Evolutionary conservation across 345 rosid species (phyloP).

Genomic region (Odontarrhena argentea): DNA sequence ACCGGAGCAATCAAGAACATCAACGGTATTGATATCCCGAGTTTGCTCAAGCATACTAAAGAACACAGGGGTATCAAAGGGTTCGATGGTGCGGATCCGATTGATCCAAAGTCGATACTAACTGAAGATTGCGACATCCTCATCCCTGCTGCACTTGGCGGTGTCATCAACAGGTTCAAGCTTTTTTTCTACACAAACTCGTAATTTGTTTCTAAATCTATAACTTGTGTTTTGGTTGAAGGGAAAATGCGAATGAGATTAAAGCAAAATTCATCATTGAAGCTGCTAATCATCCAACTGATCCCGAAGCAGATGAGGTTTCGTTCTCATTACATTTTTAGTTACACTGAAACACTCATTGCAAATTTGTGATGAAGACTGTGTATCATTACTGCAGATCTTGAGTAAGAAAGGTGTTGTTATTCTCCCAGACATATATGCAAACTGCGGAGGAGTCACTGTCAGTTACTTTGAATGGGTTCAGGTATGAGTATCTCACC

Average conservation of each 20-base stretch:
- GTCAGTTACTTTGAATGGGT: constrained; percentile 99
- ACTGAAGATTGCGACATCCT: constrained; percentile 89
- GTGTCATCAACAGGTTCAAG: constrained; percentile 83
- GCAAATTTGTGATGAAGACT: constrained; percentile 19
- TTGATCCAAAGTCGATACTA: constrained; percentile 64
- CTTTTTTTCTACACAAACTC: constrained; percentile 19
- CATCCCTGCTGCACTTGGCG: constrained; percentile 97
- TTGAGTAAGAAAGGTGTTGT: constrained; percentile 87
- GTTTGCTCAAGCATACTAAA: constrained; percentile 63
- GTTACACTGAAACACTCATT: neutral
- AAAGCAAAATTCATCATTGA: constrained; percentile 88
- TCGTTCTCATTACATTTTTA: neutral
- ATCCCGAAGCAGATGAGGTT: constrained; percentile 94
- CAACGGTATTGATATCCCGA: constrained; percentile 74
- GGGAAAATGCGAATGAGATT: constrained; percentile 85
- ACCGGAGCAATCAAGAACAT: constrained; percentile 87
- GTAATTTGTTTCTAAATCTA: neutral
- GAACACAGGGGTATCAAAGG: constrained; percentile 81
- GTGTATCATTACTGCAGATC: constrained; percentile 48
- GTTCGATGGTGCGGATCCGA: constrained; percentile 60
- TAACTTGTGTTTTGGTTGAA: constrained; percentile 35
- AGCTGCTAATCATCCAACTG: constrained; percentile 98
- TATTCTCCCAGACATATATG: constrained; percentile 92
- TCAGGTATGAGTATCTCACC: constrained; percentile 58
- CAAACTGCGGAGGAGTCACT: constrained; percentile 97